Evolutionary conservation across 2,329 filamentous ascomycete genomes (phyloP).

Genomic region (Ascochyta rabiei): DNA sequence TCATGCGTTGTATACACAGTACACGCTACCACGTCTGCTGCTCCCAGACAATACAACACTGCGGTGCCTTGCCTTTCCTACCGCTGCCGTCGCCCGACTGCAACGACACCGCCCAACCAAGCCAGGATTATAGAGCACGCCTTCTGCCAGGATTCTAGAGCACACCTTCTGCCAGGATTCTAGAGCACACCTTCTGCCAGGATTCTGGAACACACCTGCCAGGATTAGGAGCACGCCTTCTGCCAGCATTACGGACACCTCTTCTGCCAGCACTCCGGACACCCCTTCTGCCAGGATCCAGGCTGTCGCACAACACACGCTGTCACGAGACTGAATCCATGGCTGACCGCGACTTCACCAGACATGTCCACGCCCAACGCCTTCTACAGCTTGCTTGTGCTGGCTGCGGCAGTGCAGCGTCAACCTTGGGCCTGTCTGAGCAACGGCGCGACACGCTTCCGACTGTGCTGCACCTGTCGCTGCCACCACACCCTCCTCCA

Average conservation of each 20-base stretch:
- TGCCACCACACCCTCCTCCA: conserved; percentile 72
- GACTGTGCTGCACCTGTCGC: conserved; percentile 62
- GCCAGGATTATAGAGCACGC: too few species aligned
- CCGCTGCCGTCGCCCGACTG: not conserved
- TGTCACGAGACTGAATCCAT: conserved; percentile 14
- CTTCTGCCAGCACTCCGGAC: too few species aligned
- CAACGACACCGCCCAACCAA: conserved; percentile 15
- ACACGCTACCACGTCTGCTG: conserved; percentile 2
- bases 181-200: too few species aligned
- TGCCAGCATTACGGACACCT: too few species aligned
- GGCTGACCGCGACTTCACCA: not conserved
- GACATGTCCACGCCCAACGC: not conserved
- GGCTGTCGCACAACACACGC: not conserved
- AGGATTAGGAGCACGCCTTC: too few species aligned
- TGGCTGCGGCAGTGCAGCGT: not conserved
- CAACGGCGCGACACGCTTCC: conserved; percentile 68
- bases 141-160: too few species aligned
- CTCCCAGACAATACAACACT: not conserved
- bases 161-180: too few species aligned
- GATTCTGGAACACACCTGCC: too few species aligned
- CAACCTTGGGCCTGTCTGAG: conserved; percentile 54
- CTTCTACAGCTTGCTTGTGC: not conserved
- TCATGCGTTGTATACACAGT: conserved; percentile 11
- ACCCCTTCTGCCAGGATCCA: not conserved
- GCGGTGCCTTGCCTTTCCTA: not conserved